These are phyloP conservation scores for Claviceps sp. DNA, from an alignment of 2,329 filamentous ascomycete species.

Conservation along the genomic window DNA sequence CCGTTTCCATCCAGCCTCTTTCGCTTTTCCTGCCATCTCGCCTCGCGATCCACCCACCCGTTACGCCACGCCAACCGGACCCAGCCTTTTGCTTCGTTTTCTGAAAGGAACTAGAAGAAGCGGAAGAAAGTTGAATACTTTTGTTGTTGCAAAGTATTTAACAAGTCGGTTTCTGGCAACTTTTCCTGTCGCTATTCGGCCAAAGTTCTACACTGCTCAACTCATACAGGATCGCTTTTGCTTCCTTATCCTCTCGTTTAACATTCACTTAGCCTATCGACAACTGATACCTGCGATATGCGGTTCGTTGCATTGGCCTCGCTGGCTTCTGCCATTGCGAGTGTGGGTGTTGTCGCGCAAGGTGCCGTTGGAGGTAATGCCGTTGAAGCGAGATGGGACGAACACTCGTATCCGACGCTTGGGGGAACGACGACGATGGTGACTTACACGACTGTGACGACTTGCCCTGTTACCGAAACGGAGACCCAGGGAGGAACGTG, in stretches of 20 bases:
- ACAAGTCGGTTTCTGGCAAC: too few species aligned
- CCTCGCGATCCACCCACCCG: not conserved
- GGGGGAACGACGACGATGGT: constrained; percentile 11
- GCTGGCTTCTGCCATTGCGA: constrained; percentile 5
- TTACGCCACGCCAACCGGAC: not conserved
- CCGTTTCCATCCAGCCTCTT: not conserved
- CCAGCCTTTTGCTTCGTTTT: not conserved
- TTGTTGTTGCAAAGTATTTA: too few species aligned
- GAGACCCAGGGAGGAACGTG: constrained; percentile 26
- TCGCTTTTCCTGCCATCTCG: too few species aligned
- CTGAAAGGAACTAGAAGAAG: not conserved
- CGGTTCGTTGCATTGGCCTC: constrained; percentile 4
- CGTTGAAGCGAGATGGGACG: constrained; percentile 1
- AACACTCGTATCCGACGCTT: not conserved
- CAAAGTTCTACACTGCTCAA: too few species aligned
- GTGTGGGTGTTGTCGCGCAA: not conserved
- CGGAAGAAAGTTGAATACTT: too few species aligned
- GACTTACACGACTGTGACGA: constrained; percentile 29
- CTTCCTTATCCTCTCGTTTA: not conserved
- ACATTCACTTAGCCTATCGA: too few species aligned
- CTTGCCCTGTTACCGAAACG: constrained; percentile 32
- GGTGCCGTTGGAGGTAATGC: not conserved
- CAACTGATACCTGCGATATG: not conserved
- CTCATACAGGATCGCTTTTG: not conserved
- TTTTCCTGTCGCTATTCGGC: too few species aligned